These are phyloP conservation scores for Phytophthora niederhauseri DNA, from an alignment of 352 stramenopile genomes.

Conservation along the genomic window DNA sequence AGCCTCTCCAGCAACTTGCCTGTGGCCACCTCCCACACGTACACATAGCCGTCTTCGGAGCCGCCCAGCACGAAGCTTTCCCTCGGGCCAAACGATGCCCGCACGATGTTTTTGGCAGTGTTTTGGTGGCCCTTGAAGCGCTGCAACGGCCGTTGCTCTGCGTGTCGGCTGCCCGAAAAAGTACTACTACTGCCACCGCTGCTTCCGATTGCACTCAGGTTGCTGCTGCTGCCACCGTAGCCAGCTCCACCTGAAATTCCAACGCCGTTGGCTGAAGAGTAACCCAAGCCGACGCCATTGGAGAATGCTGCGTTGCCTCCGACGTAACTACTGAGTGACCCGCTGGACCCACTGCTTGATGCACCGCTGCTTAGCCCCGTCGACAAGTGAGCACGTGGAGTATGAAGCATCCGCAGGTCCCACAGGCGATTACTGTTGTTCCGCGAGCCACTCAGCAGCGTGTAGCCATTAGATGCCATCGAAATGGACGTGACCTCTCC, in stretches of 20 bases:
- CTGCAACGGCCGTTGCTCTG: slow-evolving; percentile 76
- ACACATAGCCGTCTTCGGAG: slow-evolving; percentile 86
- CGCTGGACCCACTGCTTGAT: slow-evolving; percentile 34
- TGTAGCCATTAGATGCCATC: slow-evolving; percentile 83
- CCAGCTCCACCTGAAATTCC: slow-evolving; percentile 25
- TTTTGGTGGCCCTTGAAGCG: slow-evolving; percentile 92
- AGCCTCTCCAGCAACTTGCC: slow-evolving; percentile 87
- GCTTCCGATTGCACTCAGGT: slow-evolving; percentile 30
- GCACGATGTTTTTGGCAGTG: slow-evolving; percentile 90
- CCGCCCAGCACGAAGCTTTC: slow-evolving; percentile 88
- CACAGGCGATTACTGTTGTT: slow-evolving; percentile 92
- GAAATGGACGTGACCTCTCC: slow-evolving; percentile 88
- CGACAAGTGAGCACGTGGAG: slow-evolving; percentile 63
- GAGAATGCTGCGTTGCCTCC: slow-evolving; percentile 16
- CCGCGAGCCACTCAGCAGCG: slow-evolving; percentile 78
- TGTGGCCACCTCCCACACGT: slow-evolving; percentile 89
- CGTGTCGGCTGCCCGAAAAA: slow-evolving; percentile 37
- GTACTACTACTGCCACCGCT: slow-evolving; percentile 27
- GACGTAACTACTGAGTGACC: slow-evolving; percentile 35
- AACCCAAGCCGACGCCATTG: slow-evolving; percentile 30
- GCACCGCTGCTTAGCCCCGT: slow-evolving; percentile 35
- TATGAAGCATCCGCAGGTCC: slow-evolving; percentile 88
- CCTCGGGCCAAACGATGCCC: slow-evolving; percentile 81
- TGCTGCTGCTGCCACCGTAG: slow-evolving; percentile 35
- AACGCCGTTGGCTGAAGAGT: slow-evolving; percentile 26